These are phyloP conservation scores for Rasamsonia emersonii DNA, from an alignment of 2,329 filamentous ascomycete genomes.

Conservation along the genomic window DNA sequence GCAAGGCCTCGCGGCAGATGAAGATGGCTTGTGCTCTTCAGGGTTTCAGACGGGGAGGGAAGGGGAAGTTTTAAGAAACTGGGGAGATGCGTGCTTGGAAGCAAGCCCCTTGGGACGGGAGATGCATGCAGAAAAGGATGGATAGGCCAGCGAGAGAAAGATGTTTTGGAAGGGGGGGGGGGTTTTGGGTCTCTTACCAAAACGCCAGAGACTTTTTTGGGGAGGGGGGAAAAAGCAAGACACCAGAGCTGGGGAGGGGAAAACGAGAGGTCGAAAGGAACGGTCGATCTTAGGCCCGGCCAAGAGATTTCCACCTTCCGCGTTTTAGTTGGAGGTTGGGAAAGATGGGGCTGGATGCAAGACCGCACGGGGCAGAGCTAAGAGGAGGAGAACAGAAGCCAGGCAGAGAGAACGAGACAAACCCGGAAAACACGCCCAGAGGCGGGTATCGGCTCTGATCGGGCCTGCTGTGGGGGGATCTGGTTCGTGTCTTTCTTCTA, in stretches of 20 bases:
- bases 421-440: no score
- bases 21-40: background rate
- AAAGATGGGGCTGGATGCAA: constrained; percentile 3
- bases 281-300: constrained; percentile 8
- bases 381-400: no score
- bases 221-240: constrained; percentile 8
- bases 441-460: no score
- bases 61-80: constrained; percentile 1
- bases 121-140: constrained; percentile 6
- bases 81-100: constrained; percentile 1
- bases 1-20: constrained; percentile 9
- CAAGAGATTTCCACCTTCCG: constrained; percentile 13
- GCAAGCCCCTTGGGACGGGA: constrained; percentile 7
- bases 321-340: constrained; percentile 17
- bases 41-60: background rate
- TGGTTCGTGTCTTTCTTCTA: background rate
- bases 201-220: no score
- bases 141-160: no score
- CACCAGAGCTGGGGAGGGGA: constrained; percentile 1
- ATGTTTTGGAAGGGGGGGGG: no score
- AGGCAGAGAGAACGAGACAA: no score
- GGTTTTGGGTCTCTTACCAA: no score
- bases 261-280: background rate
- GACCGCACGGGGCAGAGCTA: constrained; percentile 1
- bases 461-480: no score